These are phyloP conservation scores for Verbascum thapsus DNA, from an alignment of 257 asterid species.

Conservation along the genomic window DNA sequence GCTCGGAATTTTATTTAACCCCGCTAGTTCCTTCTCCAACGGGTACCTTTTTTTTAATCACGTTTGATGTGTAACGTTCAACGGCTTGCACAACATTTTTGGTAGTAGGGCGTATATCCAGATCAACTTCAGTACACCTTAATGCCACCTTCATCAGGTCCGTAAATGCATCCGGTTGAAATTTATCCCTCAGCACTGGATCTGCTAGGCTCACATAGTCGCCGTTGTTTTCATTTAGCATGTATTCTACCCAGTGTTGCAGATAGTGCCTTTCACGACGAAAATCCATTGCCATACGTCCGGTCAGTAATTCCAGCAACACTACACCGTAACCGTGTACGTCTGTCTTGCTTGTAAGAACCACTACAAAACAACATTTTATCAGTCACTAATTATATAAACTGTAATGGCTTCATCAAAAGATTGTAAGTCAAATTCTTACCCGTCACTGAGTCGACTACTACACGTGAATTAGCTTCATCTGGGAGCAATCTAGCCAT, in stretches of 20 bases:
- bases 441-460: too few relatives aligned
- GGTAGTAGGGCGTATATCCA: slow-evolving; percentile 37
- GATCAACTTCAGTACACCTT: slow-evolving; percentile 34
- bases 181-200: slow-evolving; percentile 33
- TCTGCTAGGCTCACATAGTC: slow-evolving; percentile 36
- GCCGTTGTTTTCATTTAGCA: slow-evolving; percentile 31
- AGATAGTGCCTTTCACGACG: slow-evolving; percentile 28
- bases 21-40: too few relatives aligned
- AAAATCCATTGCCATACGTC: slow-evolving; percentile 21
- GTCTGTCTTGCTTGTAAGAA: slow-evolving; percentile 17
- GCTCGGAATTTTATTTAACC: too few relatives aligned
- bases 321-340: slow-evolving; percentile 28
- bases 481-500: slow-evolving; percentile 10
- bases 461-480: too few relatives aligned
- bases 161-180: slow-evolving; percentile 17
- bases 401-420: too few relatives aligned
- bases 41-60: too few relatives aligned
- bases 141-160: slow-evolving; percentile 36
- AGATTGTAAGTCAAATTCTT: too few relatives aligned
- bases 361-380: too few relatives aligned
- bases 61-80: slow-evolving; percentile 28
- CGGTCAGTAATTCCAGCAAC: slow-evolving; percentile 32
- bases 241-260: slow-evolving; percentile 45
- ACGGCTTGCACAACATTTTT: slow-evolving; percentile 37
- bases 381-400: too few relatives aligned